Conservation (phyloP, 306 rosid species). For the Pterocarpus macrocarpus region DNA sequence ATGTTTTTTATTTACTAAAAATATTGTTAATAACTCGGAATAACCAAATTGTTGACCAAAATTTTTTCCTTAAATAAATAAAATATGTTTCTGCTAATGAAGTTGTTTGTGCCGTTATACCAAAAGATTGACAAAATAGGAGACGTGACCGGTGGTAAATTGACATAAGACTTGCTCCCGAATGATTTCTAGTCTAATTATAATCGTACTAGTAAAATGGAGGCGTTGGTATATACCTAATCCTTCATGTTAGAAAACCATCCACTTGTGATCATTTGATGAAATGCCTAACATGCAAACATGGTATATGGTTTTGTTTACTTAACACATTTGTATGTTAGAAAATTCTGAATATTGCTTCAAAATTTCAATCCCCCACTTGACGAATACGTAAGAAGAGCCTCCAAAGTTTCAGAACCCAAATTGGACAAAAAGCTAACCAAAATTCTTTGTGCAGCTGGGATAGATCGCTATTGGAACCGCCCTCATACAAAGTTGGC, state of each 20-base stretch:
- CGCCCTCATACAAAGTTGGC: constrained; percentile 46
- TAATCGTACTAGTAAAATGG: constrained; percentile 35
- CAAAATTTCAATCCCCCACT: neutral
- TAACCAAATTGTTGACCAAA: constrained; percentile 44
- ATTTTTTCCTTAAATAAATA: neutral
- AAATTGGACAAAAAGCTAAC: constrained; percentile 16
- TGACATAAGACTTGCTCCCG: constrained; percentile 36
- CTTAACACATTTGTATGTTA: neutral
- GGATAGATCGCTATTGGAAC: constrained; percentile 16
- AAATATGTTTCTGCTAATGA: constrained; percentile 40
- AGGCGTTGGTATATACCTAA: constrained; percentile 52
- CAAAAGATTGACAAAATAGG: constrained; percentile 56
- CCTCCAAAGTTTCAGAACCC: constrained; percentile 3
- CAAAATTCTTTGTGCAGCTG: constrained; percentile 21
- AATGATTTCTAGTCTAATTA: constrained; percentile 29
- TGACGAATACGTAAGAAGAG: constrained; percentile 4
- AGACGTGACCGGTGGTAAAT: constrained; percentile 36
- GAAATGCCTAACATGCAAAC: constrained; percentile 32
- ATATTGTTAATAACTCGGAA: constrained; percentile 11
- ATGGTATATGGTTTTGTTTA: neutral
- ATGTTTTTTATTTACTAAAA: neutral
- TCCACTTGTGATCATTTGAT: constrained; percentile 11
- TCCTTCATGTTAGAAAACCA: constrained; percentile 36
- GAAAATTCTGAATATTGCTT: constrained; percentile 24
- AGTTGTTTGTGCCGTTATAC: constrained; percentile 63